These are phyloP conservation scores for Endocalyx cinctus DNA, from an alignment of 2,329 filamentous ascomycete genomes.

Conservation along the genomic window DNA sequence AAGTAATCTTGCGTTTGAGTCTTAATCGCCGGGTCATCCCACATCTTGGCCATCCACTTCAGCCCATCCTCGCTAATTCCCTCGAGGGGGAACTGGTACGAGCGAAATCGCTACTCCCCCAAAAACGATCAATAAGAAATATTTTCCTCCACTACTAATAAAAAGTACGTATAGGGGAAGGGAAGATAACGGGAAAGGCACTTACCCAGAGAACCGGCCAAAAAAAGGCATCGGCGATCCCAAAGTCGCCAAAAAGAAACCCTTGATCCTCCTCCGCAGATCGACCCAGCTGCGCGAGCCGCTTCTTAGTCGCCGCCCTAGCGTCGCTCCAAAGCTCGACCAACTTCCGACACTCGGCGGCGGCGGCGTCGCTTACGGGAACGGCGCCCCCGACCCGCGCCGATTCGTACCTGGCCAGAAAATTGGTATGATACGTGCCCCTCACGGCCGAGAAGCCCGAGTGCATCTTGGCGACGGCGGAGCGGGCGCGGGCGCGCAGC, in stretches of 20 bases:
- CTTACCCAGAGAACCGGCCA: constrained; percentile 27
- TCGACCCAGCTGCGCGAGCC: constrained; percentile 11
- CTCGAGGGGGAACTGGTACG: constrained; percentile 22
- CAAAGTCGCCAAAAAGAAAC: constrained; percentile 23
- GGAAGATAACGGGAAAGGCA: constrained; percentile 1
- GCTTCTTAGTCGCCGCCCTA: constrained; percentile 13
- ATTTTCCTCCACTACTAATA: too few species aligned
- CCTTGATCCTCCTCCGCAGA: constrained; percentile 16
- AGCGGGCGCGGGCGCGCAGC: constrained; percentile 38
- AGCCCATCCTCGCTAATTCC: constrained; percentile 18
- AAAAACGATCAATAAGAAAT: too few species aligned
- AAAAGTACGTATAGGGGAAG: too few species aligned
- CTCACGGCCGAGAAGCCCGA: constrained; percentile 37
- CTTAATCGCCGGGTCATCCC: constrained; percentile 21
- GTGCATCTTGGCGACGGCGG: constrained; percentile 44
- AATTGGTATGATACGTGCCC: constrained; percentile 38
- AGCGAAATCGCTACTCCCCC: constrained; percentile 23
- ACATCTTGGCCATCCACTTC: constrained; percentile 26
- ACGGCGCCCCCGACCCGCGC: constrained; percentile 17
- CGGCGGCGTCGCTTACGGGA: constrained; percentile 13
- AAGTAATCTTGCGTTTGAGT: constrained; percentile 19
- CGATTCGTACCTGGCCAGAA: constrained; percentile 25
- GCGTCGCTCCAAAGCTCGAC: constrained; percentile 18
- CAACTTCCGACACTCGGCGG: constrained; percentile 17
- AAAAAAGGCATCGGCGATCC: constrained; percentile 27